Evolutionary conservation across 371 early-diverging fungal genomes (phyloP), one percentile per base, ranked within the genome.

Genomic region (Mucor circinelloides): DNA sequence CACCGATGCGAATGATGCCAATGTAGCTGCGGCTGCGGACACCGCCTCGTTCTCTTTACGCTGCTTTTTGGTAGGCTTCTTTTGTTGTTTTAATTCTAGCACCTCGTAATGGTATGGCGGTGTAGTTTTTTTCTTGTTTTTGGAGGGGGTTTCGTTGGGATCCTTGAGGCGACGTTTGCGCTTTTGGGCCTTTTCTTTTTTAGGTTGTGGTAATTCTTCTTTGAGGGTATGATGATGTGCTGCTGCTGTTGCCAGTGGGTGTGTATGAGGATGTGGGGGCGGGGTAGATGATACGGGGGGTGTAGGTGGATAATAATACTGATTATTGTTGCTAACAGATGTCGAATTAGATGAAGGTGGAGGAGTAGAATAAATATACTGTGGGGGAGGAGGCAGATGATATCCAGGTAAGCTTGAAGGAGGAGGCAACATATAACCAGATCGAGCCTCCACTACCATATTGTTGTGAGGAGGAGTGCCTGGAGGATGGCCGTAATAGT

Each of bases 1-100:
- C 19, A 65, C 68, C 5, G 70, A 68, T 27, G 81, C 75, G 69
- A 81, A 78, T 6, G 81, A 81, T 17, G 81, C 78, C 27, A 81
- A 68, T 6, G 81, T 81, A 15, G 79, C 79, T 7, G 81, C 80
- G 34, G 80, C 81, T n/a, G 81, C 81, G 34, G 71, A 71, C 1
- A 78, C 69, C 8, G 77, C 76, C 44, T 73, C 73, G 8, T 74
- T 70, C 52, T 75, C 76, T 46, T 69, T 72, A 8, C 64, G 57
- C 48, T 67, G 64, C 27, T 62, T 64, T 48, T 73, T 71, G 25
- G 63, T 70, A n/a, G 63, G 36, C 17, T 52, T 60, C 55, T 71
- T 71, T 25, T 65, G 52, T 27, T 67, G 70, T 27, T 71, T 71
- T 21, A 77, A 58, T 67, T 72, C 77, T 27, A 73, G 28, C 31